Conservation (phyloP, 179 eudicot genomes). For the Beta macrorhiza region DNA sequence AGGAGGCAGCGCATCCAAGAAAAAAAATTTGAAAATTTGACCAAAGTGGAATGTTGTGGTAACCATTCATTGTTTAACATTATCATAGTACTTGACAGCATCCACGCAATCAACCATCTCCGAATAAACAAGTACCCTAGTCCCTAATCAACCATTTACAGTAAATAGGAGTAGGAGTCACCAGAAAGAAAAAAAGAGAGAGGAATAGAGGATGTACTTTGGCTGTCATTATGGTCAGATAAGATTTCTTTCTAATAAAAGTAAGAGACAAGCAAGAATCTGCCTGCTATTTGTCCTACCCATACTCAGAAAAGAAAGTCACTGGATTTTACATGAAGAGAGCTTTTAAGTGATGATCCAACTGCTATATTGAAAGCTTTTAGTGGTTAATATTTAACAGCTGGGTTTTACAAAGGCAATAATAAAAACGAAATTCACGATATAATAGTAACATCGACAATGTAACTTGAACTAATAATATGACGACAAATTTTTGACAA, state of each 20-base stretch:
- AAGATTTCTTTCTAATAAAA: conserved; percentile 33
- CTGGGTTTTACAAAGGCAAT: background rate
- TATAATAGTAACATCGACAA: background rate
- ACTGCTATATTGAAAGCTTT: background rate
- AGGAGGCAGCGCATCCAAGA: conserved; percentile 24
- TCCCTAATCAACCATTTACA: too few species aligned
- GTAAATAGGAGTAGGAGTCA: background rate
- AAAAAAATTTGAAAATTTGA: conserved; percentile 16
- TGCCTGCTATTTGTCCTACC: conserved; percentile 18
- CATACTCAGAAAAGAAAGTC: conserved; percentile 32
- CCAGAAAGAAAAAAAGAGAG: background rate
- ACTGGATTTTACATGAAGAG: background rate
- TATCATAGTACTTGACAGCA: conserved; percentile 1
- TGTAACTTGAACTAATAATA: background rate
- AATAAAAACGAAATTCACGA: background rate
- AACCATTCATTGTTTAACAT: conserved; percentile 17
- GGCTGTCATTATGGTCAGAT: conserved; percentile 8
- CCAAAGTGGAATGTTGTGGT: conserved; percentile 31
- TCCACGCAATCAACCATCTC: conserved; percentile 16
- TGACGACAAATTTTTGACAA: background rate
- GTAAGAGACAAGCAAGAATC: conserved; percentile 29
- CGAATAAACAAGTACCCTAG: conserved; percentile 3
- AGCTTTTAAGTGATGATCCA: background rate
- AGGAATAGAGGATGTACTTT: background rate
- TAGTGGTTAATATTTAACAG: background rate